These are phyloP conservation scores for Scedosporium aurantiacum DNA, from an alignment of 2,329 filamentous ascomycete genomes.

Conservation along the genomic window DNA sequence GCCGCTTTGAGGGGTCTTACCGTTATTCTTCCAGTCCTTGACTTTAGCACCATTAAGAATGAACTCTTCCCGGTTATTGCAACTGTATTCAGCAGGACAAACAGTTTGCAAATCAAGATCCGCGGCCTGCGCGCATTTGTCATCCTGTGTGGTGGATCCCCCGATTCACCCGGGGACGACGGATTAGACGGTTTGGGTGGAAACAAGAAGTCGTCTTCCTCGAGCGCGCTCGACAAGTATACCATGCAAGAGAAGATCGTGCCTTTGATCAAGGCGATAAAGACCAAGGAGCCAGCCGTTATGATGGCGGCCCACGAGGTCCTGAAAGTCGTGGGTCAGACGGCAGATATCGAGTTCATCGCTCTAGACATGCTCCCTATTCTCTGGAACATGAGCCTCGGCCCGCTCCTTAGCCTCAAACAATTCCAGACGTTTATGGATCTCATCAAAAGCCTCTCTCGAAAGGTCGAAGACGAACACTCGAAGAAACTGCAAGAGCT, in stretches of 20 bases:
- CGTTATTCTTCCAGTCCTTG: conserved; percentile 72
- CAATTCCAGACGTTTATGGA: conserved; percentile 89
- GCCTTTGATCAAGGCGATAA: conserved; percentile 81
- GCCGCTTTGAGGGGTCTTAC: conserved; percentile 70
- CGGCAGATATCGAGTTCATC: conserved; percentile 81
- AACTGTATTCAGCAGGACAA: conserved; percentile 82
- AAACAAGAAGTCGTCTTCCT: conserved; percentile 47
- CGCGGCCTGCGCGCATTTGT: conserved; percentile 83
- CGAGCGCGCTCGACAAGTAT: conserved; percentile 78
- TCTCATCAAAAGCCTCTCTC: conserved; percentile 70
- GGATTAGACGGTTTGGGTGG: conserved; percentile 63
- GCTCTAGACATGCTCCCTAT: conserved; percentile 84
- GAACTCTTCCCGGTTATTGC: conserved; percentile 92
- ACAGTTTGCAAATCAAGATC: conserved; percentile 88
- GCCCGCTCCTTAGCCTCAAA: conserved; percentile 73
- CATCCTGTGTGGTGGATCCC: conserved; percentile 72
- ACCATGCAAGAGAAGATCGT: conserved; percentile 97
- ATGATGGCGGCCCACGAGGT: conserved; percentile 90
- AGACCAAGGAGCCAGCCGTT: conserved; percentile 94
- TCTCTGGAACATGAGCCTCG: conserved; percentile 84
- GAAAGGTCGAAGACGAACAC: conserved; percentile 79
- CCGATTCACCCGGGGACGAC: conserved; percentile 45
- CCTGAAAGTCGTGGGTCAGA: conserved; percentile 68
- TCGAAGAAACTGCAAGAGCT: conserved; percentile 80
- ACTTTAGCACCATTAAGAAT: conserved; percentile 95